phyloP scores from a whole-genome alignment of 2,329 filamentous ascomycete genomes.

The Cladosporium austrohemisphaericum region DNA sequence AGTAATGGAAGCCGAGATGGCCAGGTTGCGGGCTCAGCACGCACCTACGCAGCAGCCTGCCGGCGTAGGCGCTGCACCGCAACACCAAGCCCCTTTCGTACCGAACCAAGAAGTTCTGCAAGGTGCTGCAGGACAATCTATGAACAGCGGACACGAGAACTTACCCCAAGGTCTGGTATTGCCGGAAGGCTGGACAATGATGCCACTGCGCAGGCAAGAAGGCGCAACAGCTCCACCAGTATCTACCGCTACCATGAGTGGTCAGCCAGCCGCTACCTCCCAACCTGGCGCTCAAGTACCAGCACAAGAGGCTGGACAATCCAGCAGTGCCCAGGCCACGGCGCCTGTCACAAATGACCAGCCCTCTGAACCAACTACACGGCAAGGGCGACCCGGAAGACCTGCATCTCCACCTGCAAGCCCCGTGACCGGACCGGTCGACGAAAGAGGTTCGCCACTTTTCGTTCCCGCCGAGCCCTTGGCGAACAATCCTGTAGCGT shows the following conservation, averaged over 20 bases:
- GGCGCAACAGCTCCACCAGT: neutral
- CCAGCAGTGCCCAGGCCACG: neutral
- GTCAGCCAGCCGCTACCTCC: neutral
- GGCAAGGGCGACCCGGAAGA: too few species aligned
- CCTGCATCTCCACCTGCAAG: neutral
- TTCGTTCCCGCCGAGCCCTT: conserved; percentile 23
- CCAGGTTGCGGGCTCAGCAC: conserved; percentile 53
- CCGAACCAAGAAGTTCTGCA: conserved; percentile 17
- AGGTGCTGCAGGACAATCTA: conserved; percentile 19
- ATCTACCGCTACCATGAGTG: neutral
- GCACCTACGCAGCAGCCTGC: conserved; percentile 23
- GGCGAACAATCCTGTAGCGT: neutral
- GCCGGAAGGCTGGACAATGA: conserved; percentile 51
- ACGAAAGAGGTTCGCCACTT: conserved; percentile 28
- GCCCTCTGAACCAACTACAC: neutral
- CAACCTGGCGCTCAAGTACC: neutral
- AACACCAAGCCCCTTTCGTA: conserved; percentile 12
- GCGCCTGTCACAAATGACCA: neutral
- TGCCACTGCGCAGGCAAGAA: conserved; percentile 39
- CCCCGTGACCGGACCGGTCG: conserved; percentile 21
- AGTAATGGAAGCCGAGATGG: conserved; percentile 63
- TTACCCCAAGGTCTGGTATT: conserved; percentile 50
- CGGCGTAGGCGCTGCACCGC: conserved; percentile 17
- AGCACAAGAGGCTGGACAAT: neutral
- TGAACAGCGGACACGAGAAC: conserved; percentile 40